phyloP scores from a whole-genome alignment of 768 basidiomycete genomes.

The Lactarius akahatsu region DNA sequence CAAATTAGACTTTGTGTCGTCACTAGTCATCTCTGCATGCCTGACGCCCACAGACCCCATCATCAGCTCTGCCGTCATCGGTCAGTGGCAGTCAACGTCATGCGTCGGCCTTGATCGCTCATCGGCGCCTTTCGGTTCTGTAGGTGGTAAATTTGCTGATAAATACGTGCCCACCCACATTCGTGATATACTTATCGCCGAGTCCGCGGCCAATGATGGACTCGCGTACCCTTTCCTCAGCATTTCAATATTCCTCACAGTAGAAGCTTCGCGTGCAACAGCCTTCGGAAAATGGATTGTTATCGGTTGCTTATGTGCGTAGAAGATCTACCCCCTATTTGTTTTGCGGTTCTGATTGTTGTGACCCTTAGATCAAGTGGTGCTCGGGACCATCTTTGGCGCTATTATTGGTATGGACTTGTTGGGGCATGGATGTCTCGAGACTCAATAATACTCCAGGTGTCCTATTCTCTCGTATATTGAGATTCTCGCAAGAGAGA shows the following conservation, averaged over 20 bases:
- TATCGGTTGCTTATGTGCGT: slow-evolving; percentile 77
- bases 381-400: slow-evolving; percentile 71
- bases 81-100: slow-evolving; percentile 37
- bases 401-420: slow-evolving; percentile 44
- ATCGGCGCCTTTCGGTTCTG: background rate
- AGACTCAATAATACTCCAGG: slow-evolving; percentile 42
- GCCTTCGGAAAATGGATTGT: slow-evolving; percentile 86
- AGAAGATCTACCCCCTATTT: background rate
- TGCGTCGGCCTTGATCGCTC: background rate
- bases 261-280: slow-evolving; percentile 58
- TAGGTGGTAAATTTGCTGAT: slow-evolving; percentile 69
- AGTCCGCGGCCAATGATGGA: slow-evolving; percentile 95
- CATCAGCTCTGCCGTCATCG: slow-evolving; percentile 80
- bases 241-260: slow-evolving; percentile 79
- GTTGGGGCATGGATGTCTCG: background rate
- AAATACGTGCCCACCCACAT: slow-evolving; percentile 72
- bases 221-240: slow-evolving; percentile 91
- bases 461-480: slow-evolving; percentile 62
- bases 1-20: slow-evolving; percentile 63
- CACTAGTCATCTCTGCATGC: slow-evolving; percentile 84
- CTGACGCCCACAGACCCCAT: slow-evolving; percentile 95
- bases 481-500: slow-evolving; percentile 63
- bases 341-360: background rate
- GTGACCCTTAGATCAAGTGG: slow-evolving; percentile 63
- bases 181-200: slow-evolving; percentile 78